Base-by-base conservation (phyloP, 164 flowering plant genomes). In the Magnolia sinica region DNA sequence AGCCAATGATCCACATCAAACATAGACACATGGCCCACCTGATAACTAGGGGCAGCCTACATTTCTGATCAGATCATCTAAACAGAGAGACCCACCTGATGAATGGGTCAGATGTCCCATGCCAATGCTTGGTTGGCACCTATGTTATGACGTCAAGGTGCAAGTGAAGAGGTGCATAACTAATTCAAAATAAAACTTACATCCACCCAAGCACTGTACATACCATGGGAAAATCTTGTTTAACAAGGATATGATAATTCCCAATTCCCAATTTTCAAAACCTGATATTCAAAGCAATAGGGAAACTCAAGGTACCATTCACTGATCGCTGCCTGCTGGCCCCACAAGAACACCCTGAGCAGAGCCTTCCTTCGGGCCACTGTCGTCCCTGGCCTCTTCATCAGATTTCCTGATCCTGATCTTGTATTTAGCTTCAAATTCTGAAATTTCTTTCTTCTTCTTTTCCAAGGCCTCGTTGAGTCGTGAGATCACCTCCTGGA, bases 311-410 rank as follows among this genome's bases (percentile, higher is more conserved):
- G 71, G 16, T 22, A 55, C 45, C 64, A 77, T 11, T 81, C 81
- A 89, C 77, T 86, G 83, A 71, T 74, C 85, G 64, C 81, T 81
- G 73, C 87, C 75, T 4, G 96, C 95, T 64, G 97, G 89, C 50
- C 98, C 98, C 7, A 93, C 97, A 66, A 92, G 91, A 66, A 95
- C 98, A 19, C 98, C 98, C 79, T 95, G 98, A 7, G 96, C 91
- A 70, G 89, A 76, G 31, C 93, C 97, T 86, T 92, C 97, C 83
- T 91, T 91, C 74, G 80, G 75, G 74, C 74, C 77, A 70, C 83
- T 73, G 29, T 91, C 98, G 59, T 90, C 97, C 77, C 82, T 84
- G 50, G 73, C 81, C 68, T 87, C 94, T 45, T 79, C 81, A 61
- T 89, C 96, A 2, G 89, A 50, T 79, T 87, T 92, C 77, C 87